A percentile compares a stretch with the other conserved stretches of the same genome.
Evolutionary conservation across 495 filamentous ascomycete species (phyloP).

Genomic region (Chaetomidium leptoderma): DNA sequence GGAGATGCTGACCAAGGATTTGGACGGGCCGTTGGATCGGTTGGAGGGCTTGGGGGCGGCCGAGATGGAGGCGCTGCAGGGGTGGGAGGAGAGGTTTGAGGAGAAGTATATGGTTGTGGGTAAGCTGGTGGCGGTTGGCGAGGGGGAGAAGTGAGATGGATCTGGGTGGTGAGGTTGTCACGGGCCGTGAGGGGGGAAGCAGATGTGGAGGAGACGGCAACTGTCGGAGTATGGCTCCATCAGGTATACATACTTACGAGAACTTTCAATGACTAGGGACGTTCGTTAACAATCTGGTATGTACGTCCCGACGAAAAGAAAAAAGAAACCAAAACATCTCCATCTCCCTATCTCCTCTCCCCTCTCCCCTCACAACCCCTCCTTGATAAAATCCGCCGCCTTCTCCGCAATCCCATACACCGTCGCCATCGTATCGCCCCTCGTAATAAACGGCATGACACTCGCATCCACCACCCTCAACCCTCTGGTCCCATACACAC

Average conservation of each 20-base stretch:
- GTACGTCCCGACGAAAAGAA: neutral
- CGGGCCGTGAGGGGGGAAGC: neutral
- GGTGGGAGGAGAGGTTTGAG: conserved; percentile 87
- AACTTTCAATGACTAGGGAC: too few species aligned
- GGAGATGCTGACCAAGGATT: conserved; percentile 91
- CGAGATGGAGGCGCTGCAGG: conserved; percentile 75
- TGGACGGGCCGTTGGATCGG: conserved; percentile 80
- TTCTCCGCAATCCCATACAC: conserved; percentile 12
- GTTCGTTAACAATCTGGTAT: neutral
- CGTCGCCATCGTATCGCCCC: neutral
- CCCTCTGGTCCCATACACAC: conserved; percentile 12
- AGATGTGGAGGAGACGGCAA: neutral
- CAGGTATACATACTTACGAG: too few species aligned
- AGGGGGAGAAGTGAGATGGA: conserved; percentile 24
- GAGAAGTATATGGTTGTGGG: conserved; percentile 96
- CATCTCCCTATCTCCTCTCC: neutral
- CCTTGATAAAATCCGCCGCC: conserved; percentile 6
- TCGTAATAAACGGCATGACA: neutral
- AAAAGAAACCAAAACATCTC: neutral
- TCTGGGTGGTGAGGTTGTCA: neutral
- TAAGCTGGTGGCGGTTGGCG: conserved; percentile 61
- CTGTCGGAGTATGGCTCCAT: too few species aligned
- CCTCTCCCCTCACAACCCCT: neutral
- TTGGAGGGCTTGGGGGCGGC: conserved; percentile 69
- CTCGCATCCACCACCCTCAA: conserved; percentile 11